phyloP scores from a whole-genome alignment of 768 basidiomycete species.

The Naganishia randhawae region DNA sequence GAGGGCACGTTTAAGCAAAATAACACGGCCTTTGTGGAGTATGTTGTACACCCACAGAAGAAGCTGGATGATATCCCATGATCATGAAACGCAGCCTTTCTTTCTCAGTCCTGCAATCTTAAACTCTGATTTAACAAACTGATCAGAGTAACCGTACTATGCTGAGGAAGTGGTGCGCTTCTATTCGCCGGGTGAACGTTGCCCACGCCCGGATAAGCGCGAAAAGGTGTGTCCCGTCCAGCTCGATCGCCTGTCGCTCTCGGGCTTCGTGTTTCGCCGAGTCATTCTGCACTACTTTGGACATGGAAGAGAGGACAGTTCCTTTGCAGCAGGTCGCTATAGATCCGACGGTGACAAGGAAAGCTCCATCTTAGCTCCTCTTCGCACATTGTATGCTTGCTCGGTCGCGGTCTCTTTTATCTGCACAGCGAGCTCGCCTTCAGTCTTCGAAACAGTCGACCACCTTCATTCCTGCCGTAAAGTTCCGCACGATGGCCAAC shows the following conservation, averaged over 20 bases:
- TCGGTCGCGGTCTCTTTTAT: not conserved
- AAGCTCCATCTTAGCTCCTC: not conserved
- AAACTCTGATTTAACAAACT: no score
- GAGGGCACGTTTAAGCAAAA: not conserved
- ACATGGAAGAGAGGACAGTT: not conserved
- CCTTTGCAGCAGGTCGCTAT: not conserved
- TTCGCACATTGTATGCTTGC: constrained; percentile 12
- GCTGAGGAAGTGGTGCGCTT: not conserved
- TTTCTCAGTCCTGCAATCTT: no score
- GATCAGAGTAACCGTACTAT: not conserved
- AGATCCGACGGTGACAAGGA: not conserved
- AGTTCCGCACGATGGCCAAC: constrained; percentile 14
- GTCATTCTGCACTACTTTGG: not conserved
- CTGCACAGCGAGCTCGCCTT: constrained; percentile 19
- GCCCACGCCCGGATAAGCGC: not conserved
- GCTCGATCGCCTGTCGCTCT: not conserved
- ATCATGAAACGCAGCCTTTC: no score
- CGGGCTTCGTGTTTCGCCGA: not conserved
- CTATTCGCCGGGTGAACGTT: not conserved
- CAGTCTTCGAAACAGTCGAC: not conserved
- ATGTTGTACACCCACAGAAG: no score
- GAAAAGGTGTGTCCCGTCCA: no score
- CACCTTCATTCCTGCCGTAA: not conserved
- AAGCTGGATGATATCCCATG: no score
- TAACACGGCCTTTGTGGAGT: no score